Evolutionary conservation across 23 red algal species (phyloP).

Genomic region (Agarophyton chilense): DNA sequence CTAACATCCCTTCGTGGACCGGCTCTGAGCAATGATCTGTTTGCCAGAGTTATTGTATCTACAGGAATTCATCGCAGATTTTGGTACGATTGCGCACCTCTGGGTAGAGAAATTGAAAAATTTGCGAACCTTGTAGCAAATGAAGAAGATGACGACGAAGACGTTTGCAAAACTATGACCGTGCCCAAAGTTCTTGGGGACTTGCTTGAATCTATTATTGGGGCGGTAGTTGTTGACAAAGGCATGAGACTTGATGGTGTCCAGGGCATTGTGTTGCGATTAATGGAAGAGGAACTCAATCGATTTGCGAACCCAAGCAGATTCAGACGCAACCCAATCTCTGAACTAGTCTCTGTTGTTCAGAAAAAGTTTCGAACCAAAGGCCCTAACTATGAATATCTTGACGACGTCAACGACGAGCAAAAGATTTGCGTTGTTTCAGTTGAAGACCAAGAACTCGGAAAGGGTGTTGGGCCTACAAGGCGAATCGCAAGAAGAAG

Average conservation of each 20-base stretch:
- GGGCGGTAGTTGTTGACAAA: conserved; percentile 67
- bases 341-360: conserved; percentile 29
- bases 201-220: conserved; percentile 68
- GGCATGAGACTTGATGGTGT: conserved; percentile 61
- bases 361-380: conserved; percentile 31
- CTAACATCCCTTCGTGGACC: conserved; percentile 58
- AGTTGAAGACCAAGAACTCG: conserved; percentile 8
- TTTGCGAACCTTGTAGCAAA: conserved; percentile 52
- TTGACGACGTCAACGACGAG: neutral
- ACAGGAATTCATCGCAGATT: conserved; percentile 56
- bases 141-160: conserved; percentile 47
- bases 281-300: conserved; percentile 41
- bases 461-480: conserved; percentile 34
- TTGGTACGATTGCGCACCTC: conserved; percentile 45
- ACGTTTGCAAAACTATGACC: conserved; percentile 63
- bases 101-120: conserved; percentile 42
- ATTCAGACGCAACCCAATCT: conserved; percentile 60
- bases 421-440: conserved; percentile 40
- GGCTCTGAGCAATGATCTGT: conserved; percentile 72
- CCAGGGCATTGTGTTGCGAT: conserved; percentile 39
- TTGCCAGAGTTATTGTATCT: conserved; percentile 66
- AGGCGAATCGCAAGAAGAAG: conserved; percentile 35
- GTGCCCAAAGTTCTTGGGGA: conserved; percentile 76
- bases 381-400: conserved; percentile 32
- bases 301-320: conserved; percentile 55